These are phyloP conservation scores for Chaetothyriales sp. DNA, from an alignment of 2,329 filamentous ascomycete genomes.

Conservation along the genomic window DNA sequence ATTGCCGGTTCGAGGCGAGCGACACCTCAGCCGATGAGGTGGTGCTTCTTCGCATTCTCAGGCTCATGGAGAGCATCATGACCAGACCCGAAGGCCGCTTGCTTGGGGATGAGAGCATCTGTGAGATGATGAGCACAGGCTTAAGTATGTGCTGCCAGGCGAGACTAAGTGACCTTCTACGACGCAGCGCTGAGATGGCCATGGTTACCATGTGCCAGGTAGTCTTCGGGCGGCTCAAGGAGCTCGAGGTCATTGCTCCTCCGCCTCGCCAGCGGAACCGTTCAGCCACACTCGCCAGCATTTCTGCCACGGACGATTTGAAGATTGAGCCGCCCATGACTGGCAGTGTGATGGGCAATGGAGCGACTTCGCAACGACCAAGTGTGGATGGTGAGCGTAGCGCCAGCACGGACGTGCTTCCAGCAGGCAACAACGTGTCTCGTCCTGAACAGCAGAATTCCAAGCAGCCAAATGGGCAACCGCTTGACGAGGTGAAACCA, in stretches of 20 bases:
- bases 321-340: conserved; percentile 56
- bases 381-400: conserved; percentile 8
- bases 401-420: neutral
- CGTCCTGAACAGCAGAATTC: neutral
- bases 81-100: conserved; percentile 83
- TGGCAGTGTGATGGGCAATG: conserved; percentile 44
- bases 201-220: conserved; percentile 99
- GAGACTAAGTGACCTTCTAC: conserved; percentile 75
- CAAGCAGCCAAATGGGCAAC: neutral
- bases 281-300: conserved; percentile 25
- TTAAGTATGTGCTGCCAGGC: conserved; percentile 94
- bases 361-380: conserved; percentile 6
- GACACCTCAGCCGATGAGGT: conserved; percentile 92
- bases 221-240: conserved; percentile 85
- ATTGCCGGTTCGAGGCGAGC: conserved; percentile 93
- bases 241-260: conserved; percentile 61
- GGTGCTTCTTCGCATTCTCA: conserved; percentile 81
- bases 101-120: conserved; percentile 94
- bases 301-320: conserved; percentile 56
- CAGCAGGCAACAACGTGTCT: neutral
- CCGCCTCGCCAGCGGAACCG: conserved; percentile 29
- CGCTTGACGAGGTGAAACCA: conserved; percentile 49
- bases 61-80: conserved; percentile 97
- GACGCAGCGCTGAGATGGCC: conserved; percentile 76
- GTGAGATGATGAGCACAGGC: conserved; percentile 98